A percentile compares a stretch with the other conserved stretches of the same genome.
phyloP scores from a whole-genome alignment of 345 rosid species.

The Orychophragmus violaceus region DNA sequence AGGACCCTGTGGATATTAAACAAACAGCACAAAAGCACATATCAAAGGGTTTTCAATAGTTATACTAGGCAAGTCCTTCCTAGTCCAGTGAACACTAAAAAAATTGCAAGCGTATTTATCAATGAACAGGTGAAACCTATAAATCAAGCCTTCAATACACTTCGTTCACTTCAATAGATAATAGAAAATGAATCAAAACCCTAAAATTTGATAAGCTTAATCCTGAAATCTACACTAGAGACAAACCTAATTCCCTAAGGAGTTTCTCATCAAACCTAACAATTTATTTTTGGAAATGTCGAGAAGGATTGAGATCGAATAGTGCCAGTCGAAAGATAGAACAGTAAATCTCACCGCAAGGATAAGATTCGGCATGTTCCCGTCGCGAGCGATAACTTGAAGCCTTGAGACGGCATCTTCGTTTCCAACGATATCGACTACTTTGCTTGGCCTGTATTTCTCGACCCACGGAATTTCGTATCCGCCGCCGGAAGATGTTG shows the following conservation, averaged over 20 bases:
- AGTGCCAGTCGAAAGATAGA: not conserved
- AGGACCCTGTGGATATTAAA: slow-evolving; percentile 57
- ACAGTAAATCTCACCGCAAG: slow-evolving; percentile 44
- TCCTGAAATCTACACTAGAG: not conserved
- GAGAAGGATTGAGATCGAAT: not conserved
- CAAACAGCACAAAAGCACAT: not conserved
- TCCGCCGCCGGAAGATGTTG: slow-evolving; percentile 25
- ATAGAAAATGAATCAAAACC: not conserved
- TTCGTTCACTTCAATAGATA: not conserved
- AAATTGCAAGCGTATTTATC: not conserved
- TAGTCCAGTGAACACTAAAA: not conserved
- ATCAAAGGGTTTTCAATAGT: not conserved
- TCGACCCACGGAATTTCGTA: slow-evolving; percentile 98
- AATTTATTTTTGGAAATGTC: too few species aligned
- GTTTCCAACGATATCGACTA: slow-evolving; percentile 81
- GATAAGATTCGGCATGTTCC: slow-evolving; percentile 97
- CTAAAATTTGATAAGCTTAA: not conserved
- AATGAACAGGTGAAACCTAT: not conserved
- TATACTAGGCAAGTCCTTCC: not conserved
- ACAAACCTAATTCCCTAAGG: not conserved
- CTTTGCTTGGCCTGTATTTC: slow-evolving; percentile 80
- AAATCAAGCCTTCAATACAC: not conserved
- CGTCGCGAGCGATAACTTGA: slow-evolving; percentile 88
- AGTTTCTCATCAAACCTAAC: not conserved
- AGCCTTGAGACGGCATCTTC: slow-evolving; percentile 87